phyloP scores from a whole-genome alignment of 208 protist genomes.

The Borovskyia barvae region DNA sequence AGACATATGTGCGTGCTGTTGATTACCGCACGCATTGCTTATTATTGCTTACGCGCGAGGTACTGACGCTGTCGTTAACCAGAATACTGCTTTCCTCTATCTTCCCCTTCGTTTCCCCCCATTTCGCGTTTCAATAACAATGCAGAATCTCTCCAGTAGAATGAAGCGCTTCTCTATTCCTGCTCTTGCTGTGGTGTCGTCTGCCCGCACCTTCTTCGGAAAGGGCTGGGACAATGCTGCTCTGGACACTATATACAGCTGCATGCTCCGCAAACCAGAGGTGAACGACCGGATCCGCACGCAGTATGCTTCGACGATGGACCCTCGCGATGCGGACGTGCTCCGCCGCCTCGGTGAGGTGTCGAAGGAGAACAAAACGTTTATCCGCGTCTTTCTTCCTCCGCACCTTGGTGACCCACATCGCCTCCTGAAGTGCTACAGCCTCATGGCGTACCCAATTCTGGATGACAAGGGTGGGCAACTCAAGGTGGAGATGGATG shows the following conservation, averaged over 20 bases:
- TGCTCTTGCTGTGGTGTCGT: conserved; percentile 35
- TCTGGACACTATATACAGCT: conserved; percentile 80
- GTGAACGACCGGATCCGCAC: conserved; percentile 84
- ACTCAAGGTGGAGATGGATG: conserved; percentile 86
- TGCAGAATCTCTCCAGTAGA: conserved; percentile 30
- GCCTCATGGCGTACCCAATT: conserved; percentile 89
- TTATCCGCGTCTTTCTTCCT: conserved; percentile 84
- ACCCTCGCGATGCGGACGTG: conserved; percentile 81
- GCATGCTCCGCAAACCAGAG: conserved; percentile 85
- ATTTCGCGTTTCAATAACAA: not conserved
- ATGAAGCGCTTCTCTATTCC: conserved; percentile 79
- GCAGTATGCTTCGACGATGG: conserved; percentile 85
- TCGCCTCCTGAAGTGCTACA: conserved; percentile 88
- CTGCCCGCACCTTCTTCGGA: conserved; percentile 81
- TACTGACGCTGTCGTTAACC: no score
- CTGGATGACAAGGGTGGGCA: conserved; percentile 88
- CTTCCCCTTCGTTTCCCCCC: conserved; percentile 15
- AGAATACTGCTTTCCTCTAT: not conserved
- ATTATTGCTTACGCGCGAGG: no score
- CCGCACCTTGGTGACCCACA: conserved; percentile 87
- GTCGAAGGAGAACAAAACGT: conserved; percentile 86
- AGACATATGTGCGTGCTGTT: no score
- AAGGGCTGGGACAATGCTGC: conserved; percentile 91
- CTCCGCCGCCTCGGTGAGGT: conserved; percentile 77
- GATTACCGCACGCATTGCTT: no score